phyloP scores from a whole-genome alignment of 805 yeast species.

The Lipomyces starkeyi region DNA sequence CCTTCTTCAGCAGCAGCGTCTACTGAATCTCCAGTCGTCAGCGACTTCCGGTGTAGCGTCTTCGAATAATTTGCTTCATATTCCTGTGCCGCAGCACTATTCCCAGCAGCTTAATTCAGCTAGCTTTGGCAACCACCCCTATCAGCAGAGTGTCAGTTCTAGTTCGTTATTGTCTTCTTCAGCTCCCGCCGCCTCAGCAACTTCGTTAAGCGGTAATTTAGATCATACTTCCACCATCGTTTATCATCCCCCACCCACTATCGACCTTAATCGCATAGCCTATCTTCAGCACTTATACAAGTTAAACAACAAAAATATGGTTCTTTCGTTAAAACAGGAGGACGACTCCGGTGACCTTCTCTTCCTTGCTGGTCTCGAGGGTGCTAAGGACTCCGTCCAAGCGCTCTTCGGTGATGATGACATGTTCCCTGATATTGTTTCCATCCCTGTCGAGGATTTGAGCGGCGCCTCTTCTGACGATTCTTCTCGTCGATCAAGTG shows the following conservation, averaged over 20 bases:
- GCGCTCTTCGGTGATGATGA: constrained; percentile 20
- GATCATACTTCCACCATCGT: background rate
- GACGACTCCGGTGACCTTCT: constrained; percentile 16
- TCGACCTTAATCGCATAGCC: background rate
- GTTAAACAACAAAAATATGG: constrained; percentile 21
- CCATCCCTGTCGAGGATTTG: constrained; percentile 26
- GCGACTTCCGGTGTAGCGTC: constrained; percentile 11
- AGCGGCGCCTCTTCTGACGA: constrained; percentile 21
- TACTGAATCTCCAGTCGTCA: background rate
- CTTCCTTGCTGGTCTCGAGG: constrained; percentile 21
- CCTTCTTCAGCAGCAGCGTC: constrained; percentile 4
- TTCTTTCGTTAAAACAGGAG: constrained; percentile 22
- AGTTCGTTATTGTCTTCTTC: constrained; percentile 1
- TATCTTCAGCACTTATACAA: constrained; percentile 6
- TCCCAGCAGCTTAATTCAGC: constrained; percentile 6
- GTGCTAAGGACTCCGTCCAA: constrained; percentile 11
- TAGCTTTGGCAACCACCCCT: background rate
- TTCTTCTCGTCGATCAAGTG: constrained; percentile 25
- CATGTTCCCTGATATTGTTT: constrained; percentile 28
- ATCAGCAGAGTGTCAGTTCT: background rate
- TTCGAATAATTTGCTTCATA: background rate
- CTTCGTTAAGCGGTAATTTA: background rate
- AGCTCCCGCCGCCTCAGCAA: background rate
- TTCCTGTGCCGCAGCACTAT: constrained; percentile 6
- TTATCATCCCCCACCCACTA: background rate